A percentile compares a stretch with the other conserved stretches of the same genome.
phyloP scores from a whole-genome alignment of 768 basidiomycete genomes.

The Crucibulum laeve region DNA sequence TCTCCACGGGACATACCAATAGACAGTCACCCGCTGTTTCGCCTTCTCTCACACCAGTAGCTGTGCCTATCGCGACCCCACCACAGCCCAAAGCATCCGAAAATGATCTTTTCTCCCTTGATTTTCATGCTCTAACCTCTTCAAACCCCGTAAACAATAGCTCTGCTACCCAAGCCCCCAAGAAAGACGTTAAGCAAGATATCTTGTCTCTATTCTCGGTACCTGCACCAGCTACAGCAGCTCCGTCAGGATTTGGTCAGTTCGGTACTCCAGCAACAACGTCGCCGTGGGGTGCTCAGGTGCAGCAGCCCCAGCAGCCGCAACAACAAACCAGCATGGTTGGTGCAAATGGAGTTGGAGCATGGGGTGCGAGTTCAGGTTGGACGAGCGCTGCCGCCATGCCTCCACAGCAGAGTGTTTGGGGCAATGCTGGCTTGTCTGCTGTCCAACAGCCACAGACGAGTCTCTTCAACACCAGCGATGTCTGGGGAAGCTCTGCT shows the following conservation, averaged over 20 bases:
- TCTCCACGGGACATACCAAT: slow-evolving; percentile 36
- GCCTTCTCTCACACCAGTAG: slow-evolving; percentile 14
- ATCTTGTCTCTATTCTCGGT: slow-evolving; percentile 79
- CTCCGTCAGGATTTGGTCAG: slow-evolving; percentile 29
- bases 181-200: slow-evolving; percentile 79
- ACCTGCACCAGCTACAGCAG: slow-evolving; percentile 28
- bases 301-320: slow-evolving; percentile 17
- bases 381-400: slow-evolving; percentile 40
- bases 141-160: slow-evolving; percentile 18
- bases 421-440: slow-evolving; percentile 21
- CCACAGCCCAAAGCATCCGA: slow-evolving; percentile 29
- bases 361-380: slow-evolving; percentile 67
- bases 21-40: slow-evolving; percentile 8
- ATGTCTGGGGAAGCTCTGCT: slow-evolving; percentile 54
- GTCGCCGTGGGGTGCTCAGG: slow-evolving; percentile 23
- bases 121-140: slow-evolving; percentile 67
- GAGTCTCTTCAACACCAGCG: slow-evolving; percentile 43
- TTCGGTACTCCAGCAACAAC: slow-evolving; percentile 21
- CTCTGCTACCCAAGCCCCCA: slow-evolving; percentile 26
- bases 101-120: slow-evolving; percentile 79
- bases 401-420: slow-evolving; percentile 33
- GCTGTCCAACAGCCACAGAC: slow-evolving; percentile 24
- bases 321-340: slow-evolving; percentile 45
- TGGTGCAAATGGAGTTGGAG: slow-evolving; percentile 46
- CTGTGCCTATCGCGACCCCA: slow-evolving; percentile 22